Evolutionary conservation across 768 basidiomycete genomes (phyloP).

Genomic region (Pisolithus tinctorius): DNA sequence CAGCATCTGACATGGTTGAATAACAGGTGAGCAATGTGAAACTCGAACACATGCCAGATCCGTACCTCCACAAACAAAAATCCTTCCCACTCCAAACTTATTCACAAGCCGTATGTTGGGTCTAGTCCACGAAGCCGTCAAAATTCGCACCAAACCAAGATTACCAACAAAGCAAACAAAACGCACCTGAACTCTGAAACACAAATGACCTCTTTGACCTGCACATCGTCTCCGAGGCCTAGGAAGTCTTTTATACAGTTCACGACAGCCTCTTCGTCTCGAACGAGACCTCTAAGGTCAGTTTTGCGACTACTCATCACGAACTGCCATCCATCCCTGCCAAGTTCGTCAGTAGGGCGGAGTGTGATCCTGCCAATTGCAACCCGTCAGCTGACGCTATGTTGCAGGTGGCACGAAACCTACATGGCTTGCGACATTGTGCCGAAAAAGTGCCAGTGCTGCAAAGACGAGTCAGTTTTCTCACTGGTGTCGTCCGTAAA

Average conservation of each 20-base stretch:
- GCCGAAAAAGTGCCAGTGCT: constrained; percentile 22
- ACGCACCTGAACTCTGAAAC: constrained; percentile 24
- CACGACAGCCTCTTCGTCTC: constrained; percentile 22
- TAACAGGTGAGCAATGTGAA: not conserved
- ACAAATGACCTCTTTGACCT: constrained; percentile 16
- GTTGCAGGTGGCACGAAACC: not conserved
- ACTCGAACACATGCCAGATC: not conserved
- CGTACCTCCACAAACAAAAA: constrained; percentile 41
- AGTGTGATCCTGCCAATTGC: constrained; percentile 6
- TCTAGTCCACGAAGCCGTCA: not conserved
- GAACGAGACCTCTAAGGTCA: constrained; percentile 12
- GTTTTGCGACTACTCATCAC: constrained; percentile 1
- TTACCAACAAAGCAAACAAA: not conserved
- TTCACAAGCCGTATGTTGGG: not conserved
- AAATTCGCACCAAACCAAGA: no score
- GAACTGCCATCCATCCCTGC: constrained; percentile 17
- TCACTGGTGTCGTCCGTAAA: not conserved
- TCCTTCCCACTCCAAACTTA: constrained; percentile 3
- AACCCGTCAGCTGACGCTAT: not conserved
- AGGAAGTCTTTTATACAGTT: constrained; percentile 22
- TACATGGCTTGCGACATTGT: not conserved
- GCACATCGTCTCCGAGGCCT: constrained; percentile 2
- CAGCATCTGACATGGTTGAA: constrained; percentile 32
- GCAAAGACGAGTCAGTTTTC: not conserved
- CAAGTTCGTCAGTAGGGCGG: constrained; percentile 13